Conservation (phyloP, 441 rosid species). For the Jatropha multifida region DNA sequence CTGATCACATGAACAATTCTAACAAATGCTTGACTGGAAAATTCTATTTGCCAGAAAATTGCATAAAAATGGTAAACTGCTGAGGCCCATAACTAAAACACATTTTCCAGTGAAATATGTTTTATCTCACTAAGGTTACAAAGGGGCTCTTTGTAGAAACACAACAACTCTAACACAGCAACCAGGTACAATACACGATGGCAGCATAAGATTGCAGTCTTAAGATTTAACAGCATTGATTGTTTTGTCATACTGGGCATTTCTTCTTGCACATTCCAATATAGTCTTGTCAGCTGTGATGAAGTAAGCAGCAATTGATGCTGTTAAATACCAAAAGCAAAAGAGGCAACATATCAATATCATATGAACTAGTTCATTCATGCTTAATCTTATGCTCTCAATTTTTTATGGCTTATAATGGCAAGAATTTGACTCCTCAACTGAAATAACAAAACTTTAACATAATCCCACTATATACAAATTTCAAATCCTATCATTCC, state of each 20-base stretch:
- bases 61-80: not conserved
- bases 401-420: not conserved
- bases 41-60: not conserved
- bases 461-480: not conserved
- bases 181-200: not conserved
- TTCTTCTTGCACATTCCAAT: slow-evolving; percentile 59
- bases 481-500: no score
- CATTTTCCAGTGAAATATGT: not conserved
- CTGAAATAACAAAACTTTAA: not conserved
- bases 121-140: not conserved
- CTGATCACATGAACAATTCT: not conserved
- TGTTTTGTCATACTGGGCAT: slow-evolving; percentile 39
- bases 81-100: not conserved
- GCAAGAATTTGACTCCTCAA: not conserved
- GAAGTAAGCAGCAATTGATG: slow-evolving; percentile 57
- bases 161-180: not conserved
- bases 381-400: not conserved
- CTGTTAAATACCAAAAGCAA: slow-evolving; percentile 33
- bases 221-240: slow-evolving; percentile 26
- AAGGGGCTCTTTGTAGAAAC: not conserved
- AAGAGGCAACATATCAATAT: not conserved
- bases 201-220: not conserved
- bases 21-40: not conserved
- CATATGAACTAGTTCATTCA: not conserved
- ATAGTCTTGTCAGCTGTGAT: slow-evolving; percentile 65